Percentiles rank a stretch among this genome's conserved stretches.
These are phyloP conservation scores for Fusarium napiforme DNA, from an alignment of 2,329 filamentous ascomycete species.

Conservation along the genomic window DNA sequence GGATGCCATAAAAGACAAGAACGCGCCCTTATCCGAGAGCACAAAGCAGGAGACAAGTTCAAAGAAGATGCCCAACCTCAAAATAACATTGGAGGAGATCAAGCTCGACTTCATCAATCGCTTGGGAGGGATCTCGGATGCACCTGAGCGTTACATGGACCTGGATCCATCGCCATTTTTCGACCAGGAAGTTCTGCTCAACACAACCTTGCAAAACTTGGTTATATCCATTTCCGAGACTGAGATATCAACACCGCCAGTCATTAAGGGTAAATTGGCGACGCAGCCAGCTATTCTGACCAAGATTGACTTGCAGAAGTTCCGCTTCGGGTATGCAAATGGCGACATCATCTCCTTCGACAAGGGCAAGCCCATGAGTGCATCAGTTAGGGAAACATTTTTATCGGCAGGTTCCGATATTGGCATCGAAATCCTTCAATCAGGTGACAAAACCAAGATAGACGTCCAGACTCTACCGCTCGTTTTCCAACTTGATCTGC, in stretches of 20 bases:
- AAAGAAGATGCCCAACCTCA: conserved; percentile 52
- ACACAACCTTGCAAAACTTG: conserved; percentile 60
- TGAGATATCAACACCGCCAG: conserved; percentile 21
- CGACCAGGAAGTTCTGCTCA: conserved; percentile 63
- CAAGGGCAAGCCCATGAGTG: conserved; percentile 64
- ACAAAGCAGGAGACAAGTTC: conserved; percentile 20
- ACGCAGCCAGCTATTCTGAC: conserved; percentile 47
- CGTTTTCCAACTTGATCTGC: conserved; percentile 79
- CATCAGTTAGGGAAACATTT: conserved; percentile 69
- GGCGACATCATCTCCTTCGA: conserved; percentile 74
- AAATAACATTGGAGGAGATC: conserved; percentile 59
- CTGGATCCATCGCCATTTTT: conserved; percentile 56
- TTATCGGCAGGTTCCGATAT: conserved; percentile 68
- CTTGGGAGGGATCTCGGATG: conserved; percentile 63
- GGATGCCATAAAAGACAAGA: conserved; percentile 53
- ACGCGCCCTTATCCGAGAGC: conserved; percentile 2
- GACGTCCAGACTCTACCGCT: conserved; percentile 82
- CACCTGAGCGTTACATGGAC: conserved; percentile 58
- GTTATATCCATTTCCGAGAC: conserved; percentile 43
- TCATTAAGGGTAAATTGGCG: conserved; percentile 21
- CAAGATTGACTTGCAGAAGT: conserved; percentile 64
- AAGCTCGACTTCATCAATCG: conserved; percentile 67
- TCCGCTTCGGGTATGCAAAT: conserved; percentile 70
- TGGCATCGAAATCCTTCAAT: conserved; percentile 62
- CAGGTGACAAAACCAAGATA: conserved; percentile 59